These are phyloP conservation scores for Limnanthes douglasii DNA, from an alignment of 345 rosid genomes.

Conservation along the genomic window DNA sequence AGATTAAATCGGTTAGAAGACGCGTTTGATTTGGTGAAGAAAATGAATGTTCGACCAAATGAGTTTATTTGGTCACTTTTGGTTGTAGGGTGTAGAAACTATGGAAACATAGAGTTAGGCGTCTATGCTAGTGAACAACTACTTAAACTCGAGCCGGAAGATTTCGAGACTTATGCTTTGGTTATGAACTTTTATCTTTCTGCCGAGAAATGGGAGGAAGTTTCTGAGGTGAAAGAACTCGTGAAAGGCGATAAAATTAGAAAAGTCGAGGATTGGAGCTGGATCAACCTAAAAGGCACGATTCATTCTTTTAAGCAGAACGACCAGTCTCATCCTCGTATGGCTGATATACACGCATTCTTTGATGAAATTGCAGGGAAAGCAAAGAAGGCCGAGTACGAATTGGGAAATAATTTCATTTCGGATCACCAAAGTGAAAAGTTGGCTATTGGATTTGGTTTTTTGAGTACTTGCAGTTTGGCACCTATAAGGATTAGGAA, in stretches of 20 bases:
- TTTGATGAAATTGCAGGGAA: conserved; percentile 20
- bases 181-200: conserved; percentile 17
- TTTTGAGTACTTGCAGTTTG: conserved; percentile 16
- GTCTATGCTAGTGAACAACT: conserved; percentile 31
- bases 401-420: conserved; percentile 3
- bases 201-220: conserved; percentile 29
- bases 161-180: conserved; percentile 14
- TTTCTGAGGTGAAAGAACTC: conserved; percentile 14
- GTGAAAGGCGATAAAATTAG: conserved; percentile 20
- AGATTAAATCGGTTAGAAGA: conserved; percentile 26
- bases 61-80: conserved; percentile 25
- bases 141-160: conserved; percentile 25
- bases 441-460: conserved; percentile 35
- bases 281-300: conserved; percentile 29
- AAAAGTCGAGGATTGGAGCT: conserved; percentile 29
- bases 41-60: conserved; percentile 23
- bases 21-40: conserved; percentile 30
- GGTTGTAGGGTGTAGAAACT: conserved; percentile 29
- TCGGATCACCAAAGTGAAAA: conserved; percentile 24
- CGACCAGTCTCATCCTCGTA: conserved; percentile 8
- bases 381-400: conserved; percentile 17
- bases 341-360: conserved; percentile 7
- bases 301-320: conserved; percentile 21
- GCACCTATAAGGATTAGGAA: conserved; percentile 22
- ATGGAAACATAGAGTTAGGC: conserved; percentile 23